Base-by-base conservation (phyloP, 106 monocot species). In the Ottelia alismoides region DNA sequence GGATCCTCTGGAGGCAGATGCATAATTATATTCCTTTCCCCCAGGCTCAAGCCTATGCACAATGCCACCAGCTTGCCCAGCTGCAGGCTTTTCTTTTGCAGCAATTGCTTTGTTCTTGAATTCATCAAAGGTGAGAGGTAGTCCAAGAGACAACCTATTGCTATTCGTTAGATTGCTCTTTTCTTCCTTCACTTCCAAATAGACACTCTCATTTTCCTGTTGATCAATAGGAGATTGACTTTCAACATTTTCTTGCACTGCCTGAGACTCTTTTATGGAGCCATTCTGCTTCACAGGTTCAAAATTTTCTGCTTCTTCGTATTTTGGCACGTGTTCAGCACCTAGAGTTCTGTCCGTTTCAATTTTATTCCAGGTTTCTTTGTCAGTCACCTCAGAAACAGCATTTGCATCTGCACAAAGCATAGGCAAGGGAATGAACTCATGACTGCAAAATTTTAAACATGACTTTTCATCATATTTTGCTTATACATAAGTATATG, bases 1-100 rank as follows among this genome's bases (percentile, higher is more conserved):
- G 56, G 92, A 87, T 46, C 92, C 92, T 65, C 78, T 92, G 19
- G 65, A 56, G 19, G 72, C 62, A 55, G 92, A 77, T 21, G 87
- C 92, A 60, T 92, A 92, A 67, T 92, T 92, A 54, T 92, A 92
- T 53, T 87, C 87, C 56, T 70, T 80, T 22, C 92, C 92, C 52
- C 75, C 72, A 51, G 87, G 77, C 54, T 92, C 92, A 25, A 87
- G 47, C 54, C 83, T 65, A 64, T 78, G 83, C 49, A 76, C 51
- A 5, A 87, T 74, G 31, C 19, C 56, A n/a, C 68, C 71, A 56
- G 43, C 49, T 44, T 75, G 66, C 25, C 69, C 62, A 26, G 80
- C 29, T 20, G 44, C 28, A 2, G 28, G 53, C 44, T 72, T 81
- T 27, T 74, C 86, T 59, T 74, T 92, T 53, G 61, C 28, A 43